These are phyloP conservation scores for Graphilbum fragrans DNA, from an alignment of 2,329 filamentous ascomycete genomes.

Conservation along the genomic window DNA sequence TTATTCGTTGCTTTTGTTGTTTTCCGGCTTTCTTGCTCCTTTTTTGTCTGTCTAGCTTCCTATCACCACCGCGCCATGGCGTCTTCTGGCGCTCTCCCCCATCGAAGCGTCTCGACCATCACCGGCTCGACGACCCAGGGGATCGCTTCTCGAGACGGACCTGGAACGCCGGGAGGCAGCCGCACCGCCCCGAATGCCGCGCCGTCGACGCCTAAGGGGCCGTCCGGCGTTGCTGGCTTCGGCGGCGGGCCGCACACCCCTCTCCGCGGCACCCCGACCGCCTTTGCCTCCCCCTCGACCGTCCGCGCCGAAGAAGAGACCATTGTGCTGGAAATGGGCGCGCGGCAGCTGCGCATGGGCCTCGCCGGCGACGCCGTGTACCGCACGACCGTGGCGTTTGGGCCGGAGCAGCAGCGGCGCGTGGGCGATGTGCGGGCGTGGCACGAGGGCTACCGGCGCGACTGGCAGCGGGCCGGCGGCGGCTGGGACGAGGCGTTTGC, in stretches of 20 bases:
- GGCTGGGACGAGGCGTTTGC: slow-evolving; percentile 54
- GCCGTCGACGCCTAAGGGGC: slow-evolving; percentile 8
- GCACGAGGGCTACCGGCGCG: slow-evolving; percentile 38
- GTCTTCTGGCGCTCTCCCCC: slow-evolving; percentile 34
- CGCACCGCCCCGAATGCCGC: not conserved
- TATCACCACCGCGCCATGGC: slow-evolving; percentile 24
- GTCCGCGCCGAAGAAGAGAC: slow-evolving; percentile 71
- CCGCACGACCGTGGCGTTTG: slow-evolving; percentile 58
- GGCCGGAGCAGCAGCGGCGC: slow-evolving; percentile 63
- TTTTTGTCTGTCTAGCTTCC: not conserved
- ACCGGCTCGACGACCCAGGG: slow-evolving; percentile 16
- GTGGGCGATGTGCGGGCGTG: slow-evolving; percentile 72
- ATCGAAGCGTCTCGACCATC: slow-evolving; percentile 47
- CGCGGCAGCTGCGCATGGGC: slow-evolving; percentile 66
- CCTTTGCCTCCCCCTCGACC: slow-evolving; percentile 47
- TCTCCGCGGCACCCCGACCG: slow-evolving; percentile 37
- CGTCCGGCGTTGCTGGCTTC: slow-evolving; percentile 20
- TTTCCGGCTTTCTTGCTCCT: not conserved
- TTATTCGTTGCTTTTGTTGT: no score
- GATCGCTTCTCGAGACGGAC: slow-evolving; percentile 14
- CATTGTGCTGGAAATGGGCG: slow-evolving; percentile 71
- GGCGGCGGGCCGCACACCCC: slow-evolving; percentile 46
- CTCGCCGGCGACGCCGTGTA: slow-evolving; percentile 76
- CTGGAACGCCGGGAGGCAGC: slow-evolving; percentile 7
- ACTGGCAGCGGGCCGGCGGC: slow-evolving; percentile 26